phyloP scores from a whole-genome alignment of 2,329 filamentous ascomycete species.

The Cadophora gregata region DNA sequence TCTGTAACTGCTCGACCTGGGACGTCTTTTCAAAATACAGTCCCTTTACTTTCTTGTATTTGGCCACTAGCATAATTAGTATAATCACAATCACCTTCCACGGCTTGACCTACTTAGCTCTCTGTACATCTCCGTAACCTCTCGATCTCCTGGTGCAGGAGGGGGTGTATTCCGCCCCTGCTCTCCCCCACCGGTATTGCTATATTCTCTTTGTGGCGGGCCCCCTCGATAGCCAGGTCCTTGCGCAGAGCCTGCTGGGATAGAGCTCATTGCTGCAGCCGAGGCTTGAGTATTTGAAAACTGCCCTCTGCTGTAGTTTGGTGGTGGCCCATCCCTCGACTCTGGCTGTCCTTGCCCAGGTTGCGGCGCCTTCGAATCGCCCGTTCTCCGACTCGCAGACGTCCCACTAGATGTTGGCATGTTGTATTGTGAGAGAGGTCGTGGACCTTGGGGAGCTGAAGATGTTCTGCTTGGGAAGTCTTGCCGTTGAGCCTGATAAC shows the following conservation, averaged over 20 bases:
- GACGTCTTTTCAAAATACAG: conserved; percentile 93
- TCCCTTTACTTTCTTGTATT: conserved; percentile 98
- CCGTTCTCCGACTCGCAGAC: conserved; percentile 39
- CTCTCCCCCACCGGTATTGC: conserved; percentile 44
- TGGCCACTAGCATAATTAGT: conserved; percentile 66
- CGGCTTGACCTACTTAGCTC: conserved; percentile 47
- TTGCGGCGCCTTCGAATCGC: conserved; percentile 40
- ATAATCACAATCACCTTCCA: background rate
- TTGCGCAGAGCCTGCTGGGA: conserved; percentile 33
- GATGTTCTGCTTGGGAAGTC: conserved; percentile 40
- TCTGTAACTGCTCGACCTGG: conserved; percentile 93
- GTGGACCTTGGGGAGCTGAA: conserved; percentile 37
- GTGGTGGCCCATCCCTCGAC: conserved; percentile 38
- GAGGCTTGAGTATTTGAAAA: conserved; percentile 36
- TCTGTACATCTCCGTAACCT: conserved; percentile 48
- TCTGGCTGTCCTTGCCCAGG: conserved; percentile 36
- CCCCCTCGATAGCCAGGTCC: conserved; percentile 43
- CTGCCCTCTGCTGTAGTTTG: conserved; percentile 40
- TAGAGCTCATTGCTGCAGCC: conserved; percentile 37
- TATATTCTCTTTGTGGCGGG: conserved; percentile 43
- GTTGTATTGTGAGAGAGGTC: conserved; percentile 38
- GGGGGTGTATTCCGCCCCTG: conserved; percentile 54
- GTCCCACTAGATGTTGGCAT: conserved; percentile 40
- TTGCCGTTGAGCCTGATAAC: conserved; percentile 28
- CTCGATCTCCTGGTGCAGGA: conserved; percentile 42